These are phyloP conservation scores for Debaryomyces subglobosus DNA, from an alignment of 1,139 yeast genomes.

Conservation along the genomic window DNA sequence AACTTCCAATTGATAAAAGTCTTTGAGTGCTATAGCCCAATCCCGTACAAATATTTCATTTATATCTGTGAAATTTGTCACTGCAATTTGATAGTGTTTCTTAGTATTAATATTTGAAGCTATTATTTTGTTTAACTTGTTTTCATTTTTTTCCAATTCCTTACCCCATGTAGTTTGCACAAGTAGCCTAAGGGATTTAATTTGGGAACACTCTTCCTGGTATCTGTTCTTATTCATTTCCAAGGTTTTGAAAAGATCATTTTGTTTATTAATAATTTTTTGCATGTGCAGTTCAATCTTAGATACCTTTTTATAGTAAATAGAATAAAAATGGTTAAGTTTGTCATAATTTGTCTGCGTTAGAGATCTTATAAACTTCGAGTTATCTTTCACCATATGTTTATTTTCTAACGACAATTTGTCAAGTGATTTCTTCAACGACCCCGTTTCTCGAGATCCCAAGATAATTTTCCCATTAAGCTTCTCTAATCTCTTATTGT, in stretches of 20 bases:
- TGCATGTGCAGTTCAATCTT: constrained; percentile 42
- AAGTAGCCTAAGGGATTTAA: constrained; percentile 62
- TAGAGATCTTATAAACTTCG: constrained; percentile 37
- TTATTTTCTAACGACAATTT: constrained; percentile 55
- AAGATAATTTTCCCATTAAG: constrained; percentile 50
- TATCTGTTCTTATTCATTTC: constrained; percentile 55
- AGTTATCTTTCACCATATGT: constrained; percentile 36
- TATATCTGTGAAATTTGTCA: constrained; percentile 64
- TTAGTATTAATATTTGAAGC: constrained; percentile 50
- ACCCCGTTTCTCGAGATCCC: constrained; percentile 64
- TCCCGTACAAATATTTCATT: constrained; percentile 75
- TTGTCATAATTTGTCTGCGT: constrained; percentile 38
- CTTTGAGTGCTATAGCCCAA: constrained; percentile 73
- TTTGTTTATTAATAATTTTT: constrained; percentile 32
- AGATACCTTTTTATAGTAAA: constrained; percentile 34
- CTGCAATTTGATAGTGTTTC: constrained; percentile 61
- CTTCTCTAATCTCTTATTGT: constrained; percentile 53
- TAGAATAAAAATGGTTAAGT: constrained; percentile 31
- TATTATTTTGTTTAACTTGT: constrained; percentile 60
- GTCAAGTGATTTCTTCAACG: constrained; percentile 62
- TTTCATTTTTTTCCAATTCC: constrained; percentile 69
- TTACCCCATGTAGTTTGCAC: constrained; percentile 77
- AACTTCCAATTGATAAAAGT: constrained; percentile 74
- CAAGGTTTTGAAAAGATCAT: constrained; percentile 34
- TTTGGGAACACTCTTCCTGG: constrained; percentile 59